Evolutionary conservation across 148 eudicot species (phyloP).

Genomic region (Cornus kousa): DNA sequence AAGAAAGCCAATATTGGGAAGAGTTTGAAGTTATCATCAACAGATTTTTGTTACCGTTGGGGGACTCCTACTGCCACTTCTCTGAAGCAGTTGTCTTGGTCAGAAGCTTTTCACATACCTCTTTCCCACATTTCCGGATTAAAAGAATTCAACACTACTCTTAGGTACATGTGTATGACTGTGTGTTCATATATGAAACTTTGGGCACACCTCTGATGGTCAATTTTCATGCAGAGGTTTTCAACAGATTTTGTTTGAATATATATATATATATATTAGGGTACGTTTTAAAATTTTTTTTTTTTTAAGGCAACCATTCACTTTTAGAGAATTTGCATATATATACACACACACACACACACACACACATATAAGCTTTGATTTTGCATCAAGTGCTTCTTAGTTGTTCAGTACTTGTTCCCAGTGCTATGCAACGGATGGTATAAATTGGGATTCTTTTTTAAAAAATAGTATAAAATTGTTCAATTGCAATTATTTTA

Average conservation of each 20-base stretch:
- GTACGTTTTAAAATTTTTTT: too few species aligned
- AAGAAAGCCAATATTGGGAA: conserved; percentile 2
- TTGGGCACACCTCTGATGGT: neutral
- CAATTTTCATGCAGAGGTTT: neutral
- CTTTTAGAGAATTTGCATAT: too few species aligned
- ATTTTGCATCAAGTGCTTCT: too few species aligned
- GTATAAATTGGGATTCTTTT: too few species aligned
- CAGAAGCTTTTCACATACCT: conserved; percentile 23
- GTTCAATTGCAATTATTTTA: too few species aligned
- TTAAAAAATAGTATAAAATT: too few species aligned
- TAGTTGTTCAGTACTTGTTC: too few species aligned
- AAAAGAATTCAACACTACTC: neutral
- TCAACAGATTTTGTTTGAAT: neutral
- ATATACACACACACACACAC: too few species aligned
- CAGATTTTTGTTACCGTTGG: conserved; percentile 11
- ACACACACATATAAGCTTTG: too few species aligned
- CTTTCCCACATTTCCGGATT: neutral
- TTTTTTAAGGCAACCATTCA: too few species aligned
- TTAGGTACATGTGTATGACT: conserved; percentile 8
- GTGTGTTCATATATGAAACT: neutral
- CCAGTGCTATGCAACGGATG: too few species aligned
- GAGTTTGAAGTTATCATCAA: neutral
- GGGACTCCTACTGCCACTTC: conserved; percentile 21
- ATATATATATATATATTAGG: neutral
- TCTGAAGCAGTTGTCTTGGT: conserved; percentile 18